Conservation (phyloP, 1,284 basidiomycete species). For the Irpex sp. region DNA sequence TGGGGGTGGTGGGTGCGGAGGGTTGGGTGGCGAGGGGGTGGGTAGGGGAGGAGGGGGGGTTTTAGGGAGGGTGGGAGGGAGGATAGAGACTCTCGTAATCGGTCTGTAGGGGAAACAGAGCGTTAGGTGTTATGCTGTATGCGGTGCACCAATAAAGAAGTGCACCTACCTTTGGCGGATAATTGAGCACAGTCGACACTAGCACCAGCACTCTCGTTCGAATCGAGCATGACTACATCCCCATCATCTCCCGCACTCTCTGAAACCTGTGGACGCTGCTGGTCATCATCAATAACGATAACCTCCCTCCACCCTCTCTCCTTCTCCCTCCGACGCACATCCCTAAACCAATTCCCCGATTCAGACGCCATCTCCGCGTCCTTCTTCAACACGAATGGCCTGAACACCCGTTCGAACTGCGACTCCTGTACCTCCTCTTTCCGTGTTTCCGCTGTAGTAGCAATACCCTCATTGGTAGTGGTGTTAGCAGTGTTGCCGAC, state of each 20-base stretch:
- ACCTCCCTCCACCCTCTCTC: conserved; percentile 26
- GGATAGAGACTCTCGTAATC: conserved; percentile 34
- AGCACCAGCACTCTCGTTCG: not conserved
- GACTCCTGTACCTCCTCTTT: conserved; percentile 20
- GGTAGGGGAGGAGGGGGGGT: conserved; percentile 23
- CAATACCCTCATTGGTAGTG: not conserved
- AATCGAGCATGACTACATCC: conserved; percentile 22
- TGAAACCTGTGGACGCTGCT: not conserved
- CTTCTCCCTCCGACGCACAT: conserved; percentile 15
- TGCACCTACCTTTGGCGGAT: conserved; percentile 30
- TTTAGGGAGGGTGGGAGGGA: conserved; percentile 29
- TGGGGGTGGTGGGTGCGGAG: conserved; percentile 31
- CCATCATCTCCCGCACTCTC: conserved; percentile 13
- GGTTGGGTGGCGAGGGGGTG: conserved; percentile 15
- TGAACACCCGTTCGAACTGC: conserved; percentile 73
- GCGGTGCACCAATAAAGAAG: not conserved
- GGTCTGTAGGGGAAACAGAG: conserved; percentile 28
- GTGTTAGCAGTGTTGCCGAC: not conserved
- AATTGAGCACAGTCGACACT: too few species aligned
- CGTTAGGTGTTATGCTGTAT: not conserved
- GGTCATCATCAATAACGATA: conserved; percentile 49
- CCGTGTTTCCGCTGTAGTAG: not conserved
- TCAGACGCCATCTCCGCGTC: conserved; percentile 56
- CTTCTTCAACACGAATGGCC: conserved; percentile 71
- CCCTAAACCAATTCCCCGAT: conserved; percentile 58